These are phyloP conservation scores for Dentipellis sp. DNA, from an alignment of 768 basidiomycete genomes.

Conservation along the genomic window DNA sequence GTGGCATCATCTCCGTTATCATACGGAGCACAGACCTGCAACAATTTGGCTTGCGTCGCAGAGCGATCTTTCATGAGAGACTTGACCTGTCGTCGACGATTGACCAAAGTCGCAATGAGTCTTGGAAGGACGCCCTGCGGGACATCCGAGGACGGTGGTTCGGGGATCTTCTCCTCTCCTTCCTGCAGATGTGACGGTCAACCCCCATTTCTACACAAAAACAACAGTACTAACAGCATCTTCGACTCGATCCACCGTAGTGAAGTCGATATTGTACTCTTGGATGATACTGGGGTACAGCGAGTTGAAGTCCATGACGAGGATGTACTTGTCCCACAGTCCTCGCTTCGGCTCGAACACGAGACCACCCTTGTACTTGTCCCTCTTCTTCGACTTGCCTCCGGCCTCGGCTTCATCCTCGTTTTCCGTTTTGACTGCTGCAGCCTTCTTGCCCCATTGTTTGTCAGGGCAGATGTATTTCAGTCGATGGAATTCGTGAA, in stretches of 20 bases:
- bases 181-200: slow-evolving; percentile 24
- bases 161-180: slow-evolving; percentile 81
- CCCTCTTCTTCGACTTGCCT: slow-evolving; percentile 66
- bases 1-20: neutral
- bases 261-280: slow-evolving; percentile 99
- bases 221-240: slow-evolving; percentile 31
- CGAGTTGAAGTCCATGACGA: slow-evolving; percentile 99
- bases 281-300: slow-evolving; percentile 99
- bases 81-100: slow-evolving; percentile 84
- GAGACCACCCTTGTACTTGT: slow-evolving; percentile 98
- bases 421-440: slow-evolving; percentile 45
- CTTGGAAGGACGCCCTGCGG: slow-evolving; percentile 89
- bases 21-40: slow-evolving; percentile 52
- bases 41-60: slow-evolving; percentile 60
- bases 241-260: slow-evolving; percentile 74
- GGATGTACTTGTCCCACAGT: slow-evolving; percentile 91
- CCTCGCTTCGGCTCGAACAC: slow-evolving; percentile 96
- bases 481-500: slow-evolving; percentile 94
- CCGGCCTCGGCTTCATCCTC: slow-evolving; percentile 36
- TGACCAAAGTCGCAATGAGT: slow-evolving; percentile 94
- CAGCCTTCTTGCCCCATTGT: slow-evolving; percentile 67
- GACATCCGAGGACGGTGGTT: slow-evolving; percentile 66
- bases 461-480: slow-evolving; percentile 98
- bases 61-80: slow-evolving; percentile 86
- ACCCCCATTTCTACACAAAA: neutral